Evolutionary conservation across 805 yeast genomes (phyloP).

Genomic region (Candida hungchunana): DNA sequence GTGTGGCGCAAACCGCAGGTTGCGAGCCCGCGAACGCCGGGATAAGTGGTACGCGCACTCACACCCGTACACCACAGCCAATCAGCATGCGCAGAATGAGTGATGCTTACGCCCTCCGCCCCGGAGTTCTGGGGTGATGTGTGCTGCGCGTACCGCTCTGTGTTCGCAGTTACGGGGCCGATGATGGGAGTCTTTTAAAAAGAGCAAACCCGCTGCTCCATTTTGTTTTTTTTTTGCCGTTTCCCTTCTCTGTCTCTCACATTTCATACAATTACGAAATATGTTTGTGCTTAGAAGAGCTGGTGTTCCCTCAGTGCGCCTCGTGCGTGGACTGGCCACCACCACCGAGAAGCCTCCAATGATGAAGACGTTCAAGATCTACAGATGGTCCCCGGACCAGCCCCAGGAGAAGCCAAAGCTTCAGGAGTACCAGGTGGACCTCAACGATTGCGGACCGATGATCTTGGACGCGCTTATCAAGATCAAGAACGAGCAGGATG

Average conservation of each 20-base stretch:
- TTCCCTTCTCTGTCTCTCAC: too few species aligned
- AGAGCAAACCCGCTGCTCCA: too few species aligned
- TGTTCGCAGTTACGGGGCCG: conserved; percentile 19
- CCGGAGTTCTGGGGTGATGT: conserved; percentile 7
- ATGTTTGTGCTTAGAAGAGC: conserved; percentile 8
- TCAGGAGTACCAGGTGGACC: conserved; percentile 78
- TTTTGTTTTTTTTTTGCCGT: too few species aligned
- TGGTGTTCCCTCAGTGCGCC: background rate
- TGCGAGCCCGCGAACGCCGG: conserved; percentile 1
- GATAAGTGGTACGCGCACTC: conserved; percentile 2
- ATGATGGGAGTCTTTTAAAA: conserved; percentile 14
- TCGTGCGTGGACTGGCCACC: conserved; percentile 34
- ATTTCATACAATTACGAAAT: background rate
- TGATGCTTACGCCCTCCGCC: conserved; percentile 14
- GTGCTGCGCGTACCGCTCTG: conserved; percentile 10
- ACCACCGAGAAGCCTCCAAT: conserved; percentile 52
- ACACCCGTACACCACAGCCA: conserved; percentile 7
- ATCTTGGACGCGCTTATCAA: conserved; percentile 90
- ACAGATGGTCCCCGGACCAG: conserved; percentile 97
- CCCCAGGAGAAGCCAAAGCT: conserved; percentile 89
- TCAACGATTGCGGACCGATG: conserved; percentile 96
- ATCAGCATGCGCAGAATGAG: conserved; percentile 12
- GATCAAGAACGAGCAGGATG: conserved; percentile 94
- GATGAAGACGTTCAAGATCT: conserved; percentile 82
- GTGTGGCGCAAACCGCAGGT: conserved; percentile 1